Evolutionary conservation across 495 filamentous ascomycete genomes (phyloP), one percentile per base, ranked within the genome.

Genomic region (Clohesyomyces aquaticus): DNA sequence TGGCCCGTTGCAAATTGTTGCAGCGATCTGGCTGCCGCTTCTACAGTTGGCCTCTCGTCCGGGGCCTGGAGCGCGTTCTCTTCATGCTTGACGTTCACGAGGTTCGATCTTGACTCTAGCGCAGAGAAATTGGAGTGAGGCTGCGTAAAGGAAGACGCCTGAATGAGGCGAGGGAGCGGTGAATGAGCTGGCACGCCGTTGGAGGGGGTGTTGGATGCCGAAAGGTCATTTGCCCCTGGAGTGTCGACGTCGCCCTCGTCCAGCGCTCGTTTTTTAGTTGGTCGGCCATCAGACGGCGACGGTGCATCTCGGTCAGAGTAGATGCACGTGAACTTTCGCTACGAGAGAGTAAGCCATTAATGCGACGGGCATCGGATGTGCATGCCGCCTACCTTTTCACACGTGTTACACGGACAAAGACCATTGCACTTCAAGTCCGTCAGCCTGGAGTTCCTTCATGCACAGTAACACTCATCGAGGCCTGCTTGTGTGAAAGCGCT

Each of bases 401-500:
- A 91, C 25, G 86, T 89, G 51, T 83, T 84, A 70, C 88, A 91
- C 25, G 86, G 87, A 56, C 82, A 82, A 58, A 84, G 73, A 52
- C 88, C 88, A 75, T 91, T 88, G 75, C 88, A 90, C 82, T 86
- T 51, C n/a, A 22, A 23, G 42, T 52, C 21, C 32, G 58, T 61
- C 27, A 58, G 48, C 28, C 16, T 32, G 16, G 11, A 12, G 51
- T 19, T 32, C 43, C 53, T 51, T 42, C 29, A 58, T 16, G 11
- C 4, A 25, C 21, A 22, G 28, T 29, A 52, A 52, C 25, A 10
- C 29, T 8, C 22, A 52, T 14, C 42, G 35, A 49, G 28, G 52
- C n/a, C 29, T 56, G 53, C 25, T 57, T n/a, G n/a, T n/a, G n/a
- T n/a, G n/a, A n/a, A n/a, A n/a, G n/a, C n/a, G n/a, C n/a, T n/a